These are phyloP conservation scores for Poronia punctata DNA, from an alignment of 495 filamentous ascomycete genomes.

Conservation along the genomic window DNA sequence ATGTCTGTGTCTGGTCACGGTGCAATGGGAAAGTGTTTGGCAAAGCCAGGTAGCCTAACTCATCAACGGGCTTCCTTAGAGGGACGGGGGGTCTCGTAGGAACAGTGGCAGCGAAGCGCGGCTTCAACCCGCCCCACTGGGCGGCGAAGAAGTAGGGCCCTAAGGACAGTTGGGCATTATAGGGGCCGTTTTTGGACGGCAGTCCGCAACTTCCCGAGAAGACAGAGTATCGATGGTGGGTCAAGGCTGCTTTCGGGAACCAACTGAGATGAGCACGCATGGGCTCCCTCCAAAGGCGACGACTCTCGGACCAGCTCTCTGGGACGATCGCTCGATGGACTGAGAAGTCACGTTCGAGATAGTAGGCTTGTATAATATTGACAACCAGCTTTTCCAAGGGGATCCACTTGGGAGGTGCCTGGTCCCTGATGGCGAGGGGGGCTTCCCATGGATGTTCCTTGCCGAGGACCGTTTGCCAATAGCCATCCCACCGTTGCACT, in stretches of 20 bases:
- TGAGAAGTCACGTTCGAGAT: constrained; percentile 23
- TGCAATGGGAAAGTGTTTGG: no score
- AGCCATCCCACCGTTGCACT: no score
- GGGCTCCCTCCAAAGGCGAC: constrained; percentile 12
- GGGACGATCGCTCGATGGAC: constrained; percentile 17
- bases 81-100: no score
- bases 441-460: no score
- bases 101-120: no score
- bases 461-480: no score
- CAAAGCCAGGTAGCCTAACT: no score
- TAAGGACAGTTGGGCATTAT: constrained; percentile 7
- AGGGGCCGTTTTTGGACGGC: constrained; percentile 2
- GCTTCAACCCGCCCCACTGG: no score
- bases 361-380: constrained; percentile 24
- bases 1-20: no score
- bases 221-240: constrained; percentile 10
- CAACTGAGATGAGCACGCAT: constrained; percentile 13
- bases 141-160: constrained; percentile 11
- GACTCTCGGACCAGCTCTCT: background rate
- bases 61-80: no score
- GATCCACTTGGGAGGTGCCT: no score
- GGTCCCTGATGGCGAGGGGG: no score
- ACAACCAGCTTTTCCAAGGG: constrained; percentile 11
- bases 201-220: constrained; percentile 17
- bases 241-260: constrained; percentile 1